Evolutionary conservation across 2,329 filamentous ascomycete genomes (phyloP).

Genomic region (Colletotrichum nymphaeae): DNA sequence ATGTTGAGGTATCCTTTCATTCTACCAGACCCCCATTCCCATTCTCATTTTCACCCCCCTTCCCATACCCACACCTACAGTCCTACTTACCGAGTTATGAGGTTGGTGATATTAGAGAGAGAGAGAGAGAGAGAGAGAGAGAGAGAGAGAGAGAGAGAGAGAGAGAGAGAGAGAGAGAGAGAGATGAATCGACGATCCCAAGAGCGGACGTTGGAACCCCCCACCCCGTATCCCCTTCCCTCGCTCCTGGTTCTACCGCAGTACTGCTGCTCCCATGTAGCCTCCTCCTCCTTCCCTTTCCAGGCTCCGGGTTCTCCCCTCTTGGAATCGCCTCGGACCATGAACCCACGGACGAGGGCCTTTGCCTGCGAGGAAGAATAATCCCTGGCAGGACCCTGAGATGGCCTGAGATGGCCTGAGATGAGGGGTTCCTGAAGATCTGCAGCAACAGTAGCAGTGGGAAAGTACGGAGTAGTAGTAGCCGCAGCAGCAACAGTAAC

Average conservation of each 20-base stretch:
- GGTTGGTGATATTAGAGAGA: background rate
- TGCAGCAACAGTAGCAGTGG: background rate
- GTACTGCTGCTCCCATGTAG: no score
- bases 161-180: background rate
- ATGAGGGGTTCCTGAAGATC: slow-evolving; percentile 12
- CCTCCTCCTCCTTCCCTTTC: background rate
- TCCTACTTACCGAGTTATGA: background rate
- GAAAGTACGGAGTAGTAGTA: background rate
- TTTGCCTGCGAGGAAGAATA: background rate
- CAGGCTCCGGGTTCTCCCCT: no score
- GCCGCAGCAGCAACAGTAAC: background rate
- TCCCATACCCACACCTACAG: background rate
- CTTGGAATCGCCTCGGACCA: background rate
- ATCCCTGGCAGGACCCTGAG: slow-evolving; percentile 15
- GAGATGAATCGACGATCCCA: background rate
- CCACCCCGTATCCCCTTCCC: background rate
- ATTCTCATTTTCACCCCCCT: background rate
- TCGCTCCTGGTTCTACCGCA: no score
- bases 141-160: background rate
- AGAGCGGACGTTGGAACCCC: no score
- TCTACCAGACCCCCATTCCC: background rate
- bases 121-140: background rate
- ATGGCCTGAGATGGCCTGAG: background rate
- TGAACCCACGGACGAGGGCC: background rate
- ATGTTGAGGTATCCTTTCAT: slow-evolving; percentile 5